A percentile compares a stretch with the other conserved stretches of the same genome.
phyloP scores from a whole-genome alignment of 345 rosid genomes.

The Aethionema arabicum region DNA sequence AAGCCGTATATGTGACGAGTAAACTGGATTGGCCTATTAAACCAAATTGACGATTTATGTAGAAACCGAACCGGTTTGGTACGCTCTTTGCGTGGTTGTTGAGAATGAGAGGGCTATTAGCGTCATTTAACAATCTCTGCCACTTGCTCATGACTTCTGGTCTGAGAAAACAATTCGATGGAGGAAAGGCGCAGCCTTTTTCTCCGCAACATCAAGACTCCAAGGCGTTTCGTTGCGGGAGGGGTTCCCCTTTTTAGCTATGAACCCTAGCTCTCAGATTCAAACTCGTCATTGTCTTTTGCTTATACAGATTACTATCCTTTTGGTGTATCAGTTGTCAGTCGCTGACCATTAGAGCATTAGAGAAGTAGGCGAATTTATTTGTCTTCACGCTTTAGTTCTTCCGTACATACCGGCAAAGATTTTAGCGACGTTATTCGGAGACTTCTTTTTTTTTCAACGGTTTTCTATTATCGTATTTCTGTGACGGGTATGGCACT shows the following conservation, averaged over 20 bases:
- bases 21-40: neutral
- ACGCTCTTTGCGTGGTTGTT: slow-evolving; percentile 15
- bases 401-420: slow-evolving; percentile 22
- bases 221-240: slow-evolving; percentile 30
- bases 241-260: slow-evolving; percentile 31
- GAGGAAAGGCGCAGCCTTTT: slow-evolving; percentile 37
- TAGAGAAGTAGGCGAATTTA: slow-evolving; percentile 33
- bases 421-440: neutral
- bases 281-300: slow-evolving; percentile 13
- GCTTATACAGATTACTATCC: slow-evolving; percentile 14
- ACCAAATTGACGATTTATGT: neutral
- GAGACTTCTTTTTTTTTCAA: neutral
- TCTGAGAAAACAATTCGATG: slow-evolving; percentile 25
- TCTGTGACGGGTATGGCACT: slow-evolving; percentile 45
- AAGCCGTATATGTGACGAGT: neutral
- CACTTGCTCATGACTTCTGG: slow-evolving; percentile 38
- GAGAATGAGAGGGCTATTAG: slow-evolving; percentile 21
- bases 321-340: slow-evolving; percentile 28
- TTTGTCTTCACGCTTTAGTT: slow-evolving; percentile 21
- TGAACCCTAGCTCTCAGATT: slow-evolving; percentile 24
- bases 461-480: slow-evolving; percentile 19
- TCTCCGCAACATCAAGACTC: slow-evolving; percentile 29
- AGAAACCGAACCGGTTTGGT: slow-evolving; percentile 21
- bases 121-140: slow-evolving; percentile 26
- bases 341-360: slow-evolving; percentile 22